phyloP scores from a whole-genome alignment of 805 yeast genomes.

The Peterozyma xylosa region DNA sequence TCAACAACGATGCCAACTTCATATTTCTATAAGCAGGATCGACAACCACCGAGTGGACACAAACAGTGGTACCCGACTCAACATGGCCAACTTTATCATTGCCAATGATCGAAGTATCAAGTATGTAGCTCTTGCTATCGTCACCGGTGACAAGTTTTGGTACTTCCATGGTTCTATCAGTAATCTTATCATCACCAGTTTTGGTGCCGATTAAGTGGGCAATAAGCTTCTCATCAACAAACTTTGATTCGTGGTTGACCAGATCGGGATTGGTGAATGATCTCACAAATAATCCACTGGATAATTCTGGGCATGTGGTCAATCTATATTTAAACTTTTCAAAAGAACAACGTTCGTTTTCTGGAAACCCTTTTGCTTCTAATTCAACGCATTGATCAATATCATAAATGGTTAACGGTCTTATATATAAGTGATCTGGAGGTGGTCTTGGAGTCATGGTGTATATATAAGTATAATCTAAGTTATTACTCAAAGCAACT shows the following conservation, averaged over 20 bases:
- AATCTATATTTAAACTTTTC: constrained; percentile 66
- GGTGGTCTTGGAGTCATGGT: constrained; percentile 24
- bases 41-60: constrained; percentile 76
- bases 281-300: constrained; percentile 81
- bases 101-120: constrained; percentile 12
- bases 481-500: not conserved
- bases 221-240: constrained; percentile 55
- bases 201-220: constrained; percentile 83
- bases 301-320: constrained; percentile 79
- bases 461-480: constrained; percentile 1
- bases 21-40: constrained; percentile 73
- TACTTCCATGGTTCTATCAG: constrained; percentile 52
- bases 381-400: constrained; percentile 49
- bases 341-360: constrained; percentile 57
- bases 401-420: constrained; percentile 80
- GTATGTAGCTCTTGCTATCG: not conserved
- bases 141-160: constrained; percentile 31
- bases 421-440: constrained; percentile 56
- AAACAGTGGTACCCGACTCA: constrained; percentile 68
- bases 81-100: constrained; percentile 47
- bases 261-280: constrained; percentile 40
- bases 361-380: constrained; percentile 66
- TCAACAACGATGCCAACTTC: constrained; percentile 73
- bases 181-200: constrained; percentile 39
- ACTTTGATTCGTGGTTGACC: constrained; percentile 32